phyloP scores from a whole-genome alignment of 768 basidiomycete species.

The Daedaleopsis sinensis region DNA sequence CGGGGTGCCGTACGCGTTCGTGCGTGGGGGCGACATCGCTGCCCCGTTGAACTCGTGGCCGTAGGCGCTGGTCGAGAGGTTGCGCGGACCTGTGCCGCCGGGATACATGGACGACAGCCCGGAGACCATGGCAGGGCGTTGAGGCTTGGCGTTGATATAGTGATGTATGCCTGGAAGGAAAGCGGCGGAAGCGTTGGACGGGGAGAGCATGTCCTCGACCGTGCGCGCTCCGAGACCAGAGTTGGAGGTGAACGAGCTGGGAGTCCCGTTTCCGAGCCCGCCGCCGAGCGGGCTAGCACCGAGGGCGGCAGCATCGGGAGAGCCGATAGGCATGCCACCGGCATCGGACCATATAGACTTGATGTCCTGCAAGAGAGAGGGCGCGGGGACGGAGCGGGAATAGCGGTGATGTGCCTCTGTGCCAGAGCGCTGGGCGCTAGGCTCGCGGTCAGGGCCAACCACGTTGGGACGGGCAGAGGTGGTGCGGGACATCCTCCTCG shows the following conservation, averaged over 20 bases:
- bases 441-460: conserved; percentile 21
- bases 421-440: conserved; percentile 25
- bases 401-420: conserved; percentile 63
- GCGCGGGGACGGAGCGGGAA: conserved; percentile 81
- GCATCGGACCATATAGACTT: conserved; percentile 81
- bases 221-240: conserved; percentile 39
- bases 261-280: conserved; percentile 45
- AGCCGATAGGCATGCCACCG: conserved; percentile 30
- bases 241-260: conserved; percentile 54
- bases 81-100: conserved; percentile 15
- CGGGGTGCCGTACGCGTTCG: conserved; percentile 20
- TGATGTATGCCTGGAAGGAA: conserved; percentile 77
- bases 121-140: conserved; percentile 31
- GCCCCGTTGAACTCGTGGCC: conserved; percentile 15
- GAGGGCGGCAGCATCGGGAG: conserved; percentile 35
- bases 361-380: conserved; percentile 74
- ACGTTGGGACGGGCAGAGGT: conserved; percentile 43
- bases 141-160: conserved; percentile 55
- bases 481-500: conserved; percentile 79
- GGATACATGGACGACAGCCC: conserved; percentile 27
- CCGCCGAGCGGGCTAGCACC: conserved; percentile 24
- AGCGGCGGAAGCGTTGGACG: conserved; percentile 81
- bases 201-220: conserved; percentile 52
- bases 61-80: conserved; percentile 19
- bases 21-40: conserved; percentile 32